Base-by-base conservation (phyloP, 1,284 basidiomycete species). In the Pyrrhoderma noxium region DNA sequence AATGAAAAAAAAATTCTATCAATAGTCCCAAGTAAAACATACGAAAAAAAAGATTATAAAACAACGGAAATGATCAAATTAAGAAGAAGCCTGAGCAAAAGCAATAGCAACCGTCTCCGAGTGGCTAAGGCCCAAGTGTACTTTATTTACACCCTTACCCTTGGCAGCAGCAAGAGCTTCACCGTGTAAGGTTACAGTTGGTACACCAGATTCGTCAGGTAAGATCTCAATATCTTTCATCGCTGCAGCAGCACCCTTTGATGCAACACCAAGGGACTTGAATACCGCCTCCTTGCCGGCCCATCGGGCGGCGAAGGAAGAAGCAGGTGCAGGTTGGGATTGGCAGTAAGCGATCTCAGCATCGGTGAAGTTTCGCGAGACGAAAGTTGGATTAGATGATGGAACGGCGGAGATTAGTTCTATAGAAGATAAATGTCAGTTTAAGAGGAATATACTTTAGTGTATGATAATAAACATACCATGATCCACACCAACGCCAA, bases 191-290 rank as follows among this genome's bases (percentile, higher is more conserved):
- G 67, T 74, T 52, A 96, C 89, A 31, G 74, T 73, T 5, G 91
- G 91, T 14, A 74, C 85, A 42, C 85, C 85, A 22, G 71, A 71
- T 49, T 73, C 73, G 61, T 81, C 79, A 39, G 89, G 82, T 55
- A 95, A 72, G 60, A 99, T 95, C 70, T 98, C 96, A 59, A 99
- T 97, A 58, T 98, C 94, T 70, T 89, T 92, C 86, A 99, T 86
- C 22, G 88, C 75, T 14, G 95, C 93, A 13, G 81, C 90, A 4
- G 93, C 92, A 39, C 96, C 96, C 69, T 93, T 89, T 3, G 90
- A 93, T 18, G 83, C 73, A 38, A 94, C 86, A 31, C 90, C 89
- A 13, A 99, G 79, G n/a, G 93, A 89, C 73, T 99, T 99, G 84
- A 99, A 97, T 48, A 94, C 89, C 9, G 94, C 95, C 68, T 99